Conservation (phyloP, 2,329 filamentous ascomycete genomes). For the Cadophora sp. region DNA sequence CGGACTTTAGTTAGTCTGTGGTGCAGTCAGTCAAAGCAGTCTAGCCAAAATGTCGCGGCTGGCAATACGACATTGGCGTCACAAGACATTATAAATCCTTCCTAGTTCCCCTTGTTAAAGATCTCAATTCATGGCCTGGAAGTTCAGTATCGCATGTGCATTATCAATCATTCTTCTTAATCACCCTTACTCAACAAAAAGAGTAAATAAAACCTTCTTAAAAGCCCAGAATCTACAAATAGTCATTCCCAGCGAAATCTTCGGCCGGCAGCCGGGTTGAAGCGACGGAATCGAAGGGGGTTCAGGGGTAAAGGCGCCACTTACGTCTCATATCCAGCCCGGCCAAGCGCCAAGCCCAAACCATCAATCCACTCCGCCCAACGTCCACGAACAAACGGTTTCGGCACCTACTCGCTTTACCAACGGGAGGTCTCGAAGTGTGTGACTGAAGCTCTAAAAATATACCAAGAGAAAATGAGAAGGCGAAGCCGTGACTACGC, state of each 20-base stretch:
- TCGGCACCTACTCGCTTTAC: neutral
- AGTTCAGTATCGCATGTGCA: no score
- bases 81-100: neutral
- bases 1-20: constrained; percentile 1
- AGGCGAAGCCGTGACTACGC: constrained; percentile 7
- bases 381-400: neutral
- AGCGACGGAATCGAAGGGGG: neutral
- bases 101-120: no score
- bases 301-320: constrained; percentile 10
- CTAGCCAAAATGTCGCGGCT: neutral
- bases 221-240: neutral
- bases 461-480: neutral
- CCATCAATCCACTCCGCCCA: neutral
- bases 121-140: no score
- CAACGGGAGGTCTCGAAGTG: neutral
- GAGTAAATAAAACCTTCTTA: no score
- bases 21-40: no score
- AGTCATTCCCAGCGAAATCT: neutral
- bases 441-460: constrained; percentile 10
- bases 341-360: neutral
- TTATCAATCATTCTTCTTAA: no score
- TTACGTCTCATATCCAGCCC: constrained; percentile 2
- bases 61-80: constrained; percentile 1
- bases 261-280: constrained; percentile 8
- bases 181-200: no score